Conservation (phyloP, 345 rosid genomes). For the Melastoma malabathricum region DNA sequence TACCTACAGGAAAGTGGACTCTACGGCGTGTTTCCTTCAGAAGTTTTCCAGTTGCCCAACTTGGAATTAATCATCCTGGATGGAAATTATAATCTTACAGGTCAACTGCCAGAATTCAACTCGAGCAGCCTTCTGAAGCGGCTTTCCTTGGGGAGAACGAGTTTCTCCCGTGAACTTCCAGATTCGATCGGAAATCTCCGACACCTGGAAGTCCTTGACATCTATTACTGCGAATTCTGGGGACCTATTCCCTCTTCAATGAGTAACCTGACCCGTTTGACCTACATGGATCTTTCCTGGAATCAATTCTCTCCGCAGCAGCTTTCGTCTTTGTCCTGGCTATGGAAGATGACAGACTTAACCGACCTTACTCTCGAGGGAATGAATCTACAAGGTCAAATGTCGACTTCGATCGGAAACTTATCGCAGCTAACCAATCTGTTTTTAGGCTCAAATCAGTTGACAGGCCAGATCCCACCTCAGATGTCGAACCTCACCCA, state of each 20-base stretch:
- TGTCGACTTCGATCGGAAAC: background rate
- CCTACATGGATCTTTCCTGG: accelerated
- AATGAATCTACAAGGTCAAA: no score
- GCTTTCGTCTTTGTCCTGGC: slow-evolving; percentile 3
- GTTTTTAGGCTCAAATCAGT: accelerated
- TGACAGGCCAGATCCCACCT: slow-evolving; percentile 9
- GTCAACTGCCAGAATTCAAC: no score
- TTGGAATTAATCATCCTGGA: background rate
- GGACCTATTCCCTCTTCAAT: slow-evolving; percentile 4
- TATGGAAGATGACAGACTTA: background rate
- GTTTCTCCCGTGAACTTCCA: background rate
- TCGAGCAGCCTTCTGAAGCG: background rate
- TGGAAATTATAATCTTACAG: background rate
- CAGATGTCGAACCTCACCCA: slow-evolving; percentile 9
- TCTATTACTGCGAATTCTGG: background rate
- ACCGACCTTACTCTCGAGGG: background rate
- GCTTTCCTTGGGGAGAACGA: background rate
- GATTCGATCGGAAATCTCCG: no score
- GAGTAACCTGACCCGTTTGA: slow-evolving; percentile 3
- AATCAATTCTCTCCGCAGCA: background rate
- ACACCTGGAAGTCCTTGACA: background rate
- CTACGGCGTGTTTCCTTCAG: no score
- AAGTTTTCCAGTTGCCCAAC: background rate
- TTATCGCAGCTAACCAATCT: background rate
- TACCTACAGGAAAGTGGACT: no score